Percentiles rank a stretch among this genome's conserved stretches.
These are phyloP conservation scores for Claviceps purpurea DNA, from an alignment of 2,329 filamentous ascomycete genomes.

Conservation along the genomic window DNA sequence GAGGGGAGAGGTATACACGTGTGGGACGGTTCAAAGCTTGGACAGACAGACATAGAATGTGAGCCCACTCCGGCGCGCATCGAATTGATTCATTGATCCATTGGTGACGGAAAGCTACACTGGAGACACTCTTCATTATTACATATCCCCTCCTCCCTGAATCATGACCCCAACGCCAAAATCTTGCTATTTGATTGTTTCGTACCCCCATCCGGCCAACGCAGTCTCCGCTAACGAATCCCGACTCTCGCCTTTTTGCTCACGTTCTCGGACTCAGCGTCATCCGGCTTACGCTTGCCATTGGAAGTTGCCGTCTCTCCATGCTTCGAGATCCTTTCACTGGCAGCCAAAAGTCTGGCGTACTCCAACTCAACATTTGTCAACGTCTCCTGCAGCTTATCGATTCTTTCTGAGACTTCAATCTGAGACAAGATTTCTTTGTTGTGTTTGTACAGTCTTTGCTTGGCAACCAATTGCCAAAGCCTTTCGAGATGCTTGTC, in stretches of 20 bases:
- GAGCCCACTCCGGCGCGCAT: neutral
- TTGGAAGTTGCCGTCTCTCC: constrained; percentile 11
- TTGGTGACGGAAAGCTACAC: neutral
- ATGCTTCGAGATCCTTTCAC: constrained; percentile 25
- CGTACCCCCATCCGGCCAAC: neutral
- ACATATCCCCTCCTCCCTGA: too few relatives aligned
- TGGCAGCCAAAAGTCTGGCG: constrained; percentile 43
- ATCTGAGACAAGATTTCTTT: constrained; percentile 56
- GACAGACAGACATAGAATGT: neutral
- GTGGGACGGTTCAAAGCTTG: too few relatives aligned
- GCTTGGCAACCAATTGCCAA: constrained; percentile 66
- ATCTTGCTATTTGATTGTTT: neutral
- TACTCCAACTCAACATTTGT: constrained; percentile 60
- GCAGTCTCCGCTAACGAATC: constrained; percentile 11
- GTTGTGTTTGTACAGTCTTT: constrained; percentile 64
- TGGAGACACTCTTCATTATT: neutral
- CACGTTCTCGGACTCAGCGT: constrained; percentile 13
- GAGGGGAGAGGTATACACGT: too few relatives aligned
- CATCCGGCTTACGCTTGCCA: constrained; percentile 34
- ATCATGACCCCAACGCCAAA: neutral
- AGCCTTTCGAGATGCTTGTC: constrained; percentile 52
- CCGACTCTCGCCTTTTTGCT: constrained; percentile 35
- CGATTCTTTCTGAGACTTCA: constrained; percentile 51
- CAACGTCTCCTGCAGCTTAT: constrained; percentile 59
- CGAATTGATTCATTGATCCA: neutral